Evolutionary conservation across 139 green algal genomes (phyloP).

Genomic region (Spirogloea muscicola): DNA sequence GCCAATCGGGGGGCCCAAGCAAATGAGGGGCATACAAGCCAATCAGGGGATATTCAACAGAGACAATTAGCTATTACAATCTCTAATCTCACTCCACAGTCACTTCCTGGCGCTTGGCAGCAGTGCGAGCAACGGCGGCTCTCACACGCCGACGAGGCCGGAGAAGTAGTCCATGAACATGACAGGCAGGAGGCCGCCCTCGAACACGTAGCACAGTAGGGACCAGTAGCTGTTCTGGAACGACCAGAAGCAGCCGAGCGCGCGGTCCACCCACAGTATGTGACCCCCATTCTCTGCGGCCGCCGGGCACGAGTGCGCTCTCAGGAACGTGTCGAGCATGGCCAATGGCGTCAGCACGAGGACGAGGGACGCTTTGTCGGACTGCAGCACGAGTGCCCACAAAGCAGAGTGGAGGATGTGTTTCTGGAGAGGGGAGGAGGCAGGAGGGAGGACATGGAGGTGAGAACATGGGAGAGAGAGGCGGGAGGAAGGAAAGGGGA

Average conservation of each 20-base stretch:
- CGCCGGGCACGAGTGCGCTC: conserved; percentile 46
- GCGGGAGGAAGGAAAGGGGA: too few species aligned
- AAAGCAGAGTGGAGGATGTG: too few species aligned
- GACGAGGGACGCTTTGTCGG: conserved; percentile 7
- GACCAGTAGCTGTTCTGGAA: conserved; percentile 40
- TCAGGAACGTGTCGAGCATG: conserved; percentile 49
- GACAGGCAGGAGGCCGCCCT: conserved; percentile 26
- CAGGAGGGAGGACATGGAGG: too few species aligned
- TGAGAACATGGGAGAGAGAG: too few species aligned
- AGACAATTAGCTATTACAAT: too few species aligned
- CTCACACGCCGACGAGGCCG: too few species aligned
- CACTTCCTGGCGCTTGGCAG: background rate
- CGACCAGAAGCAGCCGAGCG: conserved; percentile 50
- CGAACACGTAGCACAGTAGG: conserved; percentile 26
- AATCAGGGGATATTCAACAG: too few species aligned
- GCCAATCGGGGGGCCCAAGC: too few species aligned
- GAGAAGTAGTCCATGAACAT: conserved; percentile 47
- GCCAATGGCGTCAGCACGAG: conserved; percentile 46
- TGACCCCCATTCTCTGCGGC: conserved; percentile 52
- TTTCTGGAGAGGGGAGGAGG: too few species aligned
- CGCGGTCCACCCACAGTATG: conserved; percentile 49
- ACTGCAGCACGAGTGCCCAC: too few species aligned
- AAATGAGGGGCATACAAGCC: too few species aligned
- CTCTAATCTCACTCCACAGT: too few species aligned
- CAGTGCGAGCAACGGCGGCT: background rate